Evolutionary conservation across 345 rosid genomes (phyloP), one percentile per base, ranked within the genome.

Genomic region (Eucalyptus brandiana): DNA sequence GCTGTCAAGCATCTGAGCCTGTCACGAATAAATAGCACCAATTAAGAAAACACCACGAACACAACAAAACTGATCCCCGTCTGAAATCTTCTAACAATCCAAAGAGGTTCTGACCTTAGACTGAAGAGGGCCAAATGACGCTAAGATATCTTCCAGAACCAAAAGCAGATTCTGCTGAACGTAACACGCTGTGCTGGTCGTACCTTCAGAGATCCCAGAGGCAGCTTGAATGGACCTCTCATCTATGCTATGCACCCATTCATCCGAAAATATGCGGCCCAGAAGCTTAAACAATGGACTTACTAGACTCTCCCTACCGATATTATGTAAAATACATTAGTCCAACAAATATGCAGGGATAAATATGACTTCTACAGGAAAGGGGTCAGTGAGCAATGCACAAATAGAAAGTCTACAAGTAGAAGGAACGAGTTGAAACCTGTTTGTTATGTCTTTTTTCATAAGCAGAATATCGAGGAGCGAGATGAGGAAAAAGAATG

Each of bases 221-320:
- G 95, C 93, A 93, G 94, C 87, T 89, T 93, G 91, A 54, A 90
- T 89, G 80, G 88, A 28, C 56, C 90, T 89, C 87, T 92, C 93
- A 87, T 94, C 94, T 30, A 85, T 86, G 87, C 81, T 87, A 47
- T 54, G 88, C 42, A 90, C 80, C 96, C 95, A 94, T 87, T 94
- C 96, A 88, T 93, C 88, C 3, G 93, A 94, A 91, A 93, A 93
- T 9, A 91, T 88, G 90, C 92, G 94, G 86, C 91, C 92, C 26
- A 98, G 95, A 92, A 98, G 95, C 93, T 93, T 94, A 91, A 97
- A 95, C 90, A 98, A 93, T 80, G 98, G 95, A 62, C 94, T 96
- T 89, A 98, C 76, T 45, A 97, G 95, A 88, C 86, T 91, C 87
- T 93, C 96, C 98, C 99, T 98, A 87, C 86, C 89, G 83, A 76